Percentiles rank a stretch among this genome's conserved stretches.
Conservation (phyloP, 2,329 filamentous ascomycete genomes). For the Aureobasidium pullulans region DNA sequence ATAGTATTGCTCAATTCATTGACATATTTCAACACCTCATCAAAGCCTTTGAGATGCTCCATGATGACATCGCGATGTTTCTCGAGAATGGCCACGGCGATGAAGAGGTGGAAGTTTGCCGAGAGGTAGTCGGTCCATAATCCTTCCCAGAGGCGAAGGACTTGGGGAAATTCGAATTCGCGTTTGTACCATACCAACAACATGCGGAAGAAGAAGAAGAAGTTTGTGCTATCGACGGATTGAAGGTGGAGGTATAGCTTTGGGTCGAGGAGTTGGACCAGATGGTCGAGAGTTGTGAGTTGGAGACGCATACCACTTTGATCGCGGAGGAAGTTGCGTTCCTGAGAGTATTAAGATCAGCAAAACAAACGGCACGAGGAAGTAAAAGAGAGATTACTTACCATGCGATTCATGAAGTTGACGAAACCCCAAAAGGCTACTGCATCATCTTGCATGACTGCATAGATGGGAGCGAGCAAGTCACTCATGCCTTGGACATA, state of each 20-base stretch:
- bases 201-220: conserved; percentile 99
- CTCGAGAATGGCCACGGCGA: conserved; percentile 88
- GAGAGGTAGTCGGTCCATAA: conserved; percentile 90
- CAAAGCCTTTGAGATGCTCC: conserved; percentile 86
- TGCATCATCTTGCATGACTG: conserved; percentile 94
- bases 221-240: conserved; percentile 89
- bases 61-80: conserved; percentile 87
- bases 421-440: conserved; percentile 96
- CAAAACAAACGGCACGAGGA: too few relatives aligned
- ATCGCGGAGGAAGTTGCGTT: conserved; percentile 90
- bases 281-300: conserved; percentile 81
- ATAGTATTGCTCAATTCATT: conserved; percentile 94
- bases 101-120: conserved; percentile 87
- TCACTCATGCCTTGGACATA: conserved; percentile 99
- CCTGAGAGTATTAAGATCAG: conserved; percentile 34
- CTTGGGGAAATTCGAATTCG: conserved; percentile 84
- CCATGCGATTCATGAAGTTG: conserved; percentile 93
- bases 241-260: conserved; percentile 87
- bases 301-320: conserved; percentile 95
- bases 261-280: conserved; percentile 95
- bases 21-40: conserved; percentile 96
- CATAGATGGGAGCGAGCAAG: conserved; percentile 89
- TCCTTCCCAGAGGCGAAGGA: conserved; percentile 82
- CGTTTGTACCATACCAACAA: conserved; percentile 97
- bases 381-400: conserved; percentile 23